Evolutionary conservation across 768 basidiomycete species (phyloP).

Genomic region (Mycena venus): DNA sequence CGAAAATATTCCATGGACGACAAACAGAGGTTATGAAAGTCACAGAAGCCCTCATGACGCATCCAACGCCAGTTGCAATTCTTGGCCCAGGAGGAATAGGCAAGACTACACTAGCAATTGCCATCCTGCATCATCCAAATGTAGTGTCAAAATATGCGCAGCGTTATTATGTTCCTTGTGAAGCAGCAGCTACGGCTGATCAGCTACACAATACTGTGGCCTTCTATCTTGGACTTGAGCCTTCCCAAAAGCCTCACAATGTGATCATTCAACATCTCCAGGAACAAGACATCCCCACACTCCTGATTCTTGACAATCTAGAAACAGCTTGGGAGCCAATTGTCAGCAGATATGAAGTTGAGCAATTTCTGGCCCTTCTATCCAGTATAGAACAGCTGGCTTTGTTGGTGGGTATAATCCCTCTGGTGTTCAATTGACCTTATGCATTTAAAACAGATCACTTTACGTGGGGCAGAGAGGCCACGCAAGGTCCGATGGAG

Average conservation of each 20-base stretch:
- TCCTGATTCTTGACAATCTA: conserved; percentile 2
- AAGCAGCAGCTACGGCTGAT: not conserved
- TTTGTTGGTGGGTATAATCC: not conserved
- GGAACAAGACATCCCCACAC: not conserved
- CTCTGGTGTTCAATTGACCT: too few species aligned
- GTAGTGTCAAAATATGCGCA: not conserved
- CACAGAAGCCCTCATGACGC: not conserved
- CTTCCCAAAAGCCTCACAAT: not conserved
- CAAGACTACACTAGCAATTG: not conserved
- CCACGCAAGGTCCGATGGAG: not conserved
- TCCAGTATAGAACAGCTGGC: not conserved
- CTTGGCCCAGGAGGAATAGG: not conserved
- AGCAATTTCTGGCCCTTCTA: not conserved
- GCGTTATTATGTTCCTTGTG: not conserved
- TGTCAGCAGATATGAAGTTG: not conserved
- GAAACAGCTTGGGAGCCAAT: too few species aligned
- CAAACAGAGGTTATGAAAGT: not conserved
- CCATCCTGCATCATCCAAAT: not conserved
- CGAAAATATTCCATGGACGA: not conserved
- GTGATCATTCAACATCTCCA: not conserved
- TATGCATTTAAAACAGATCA: not conserved
- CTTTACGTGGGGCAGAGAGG: not conserved
- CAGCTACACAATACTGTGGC: not conserved
- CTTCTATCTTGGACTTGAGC: not conserved
- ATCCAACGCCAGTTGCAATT: not conserved